These are phyloP conservation scores for Vitis vinifera DNA, from an alignment of 164 flowering plant genomes.

Conservation along the genomic window DNA sequence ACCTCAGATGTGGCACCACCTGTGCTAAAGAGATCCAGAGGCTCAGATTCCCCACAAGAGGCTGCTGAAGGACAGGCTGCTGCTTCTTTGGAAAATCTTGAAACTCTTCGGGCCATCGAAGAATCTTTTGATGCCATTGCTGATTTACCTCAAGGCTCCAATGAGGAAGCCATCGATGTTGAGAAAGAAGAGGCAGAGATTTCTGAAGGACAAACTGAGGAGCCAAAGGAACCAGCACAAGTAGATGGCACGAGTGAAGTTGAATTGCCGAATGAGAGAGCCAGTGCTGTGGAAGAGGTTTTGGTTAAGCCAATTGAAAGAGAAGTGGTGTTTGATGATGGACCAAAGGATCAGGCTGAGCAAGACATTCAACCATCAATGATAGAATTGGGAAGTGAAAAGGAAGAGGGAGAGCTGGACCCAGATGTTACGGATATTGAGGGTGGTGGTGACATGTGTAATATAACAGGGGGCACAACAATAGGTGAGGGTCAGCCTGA, in stretches of 20 bases:
- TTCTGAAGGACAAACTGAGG: slow-evolving; percentile 33
- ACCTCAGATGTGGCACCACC: slow-evolving; percentile 36
- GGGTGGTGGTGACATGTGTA: slow-evolving; percentile 27
- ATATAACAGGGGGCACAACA: slow-evolving; percentile 31
- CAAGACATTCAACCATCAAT: slow-evolving; percentile 34
- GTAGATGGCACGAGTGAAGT: slow-evolving; percentile 23
- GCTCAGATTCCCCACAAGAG: slow-evolving; percentile 41
- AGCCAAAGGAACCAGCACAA: slow-evolving; percentile 26
- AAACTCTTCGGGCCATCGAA: slow-evolving; percentile 25
- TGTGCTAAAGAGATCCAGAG: slow-evolving; percentile 58
- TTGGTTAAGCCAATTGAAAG: slow-evolving; percentile 35
- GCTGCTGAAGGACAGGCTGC: slow-evolving; percentile 34
- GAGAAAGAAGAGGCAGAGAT: slow-evolving; percentile 48
- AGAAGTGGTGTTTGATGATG: slow-evolving; percentile 36
- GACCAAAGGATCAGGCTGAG: slow-evolving; percentile 33
- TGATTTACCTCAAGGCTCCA: slow-evolving; percentile 31
- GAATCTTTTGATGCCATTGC: slow-evolving; percentile 37
- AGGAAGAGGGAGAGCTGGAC: slow-evolving; percentile 81
- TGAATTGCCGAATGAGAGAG: slow-evolving; percentile 36
- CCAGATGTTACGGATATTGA: slow-evolving; percentile 49
- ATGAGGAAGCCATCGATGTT: slow-evolving; percentile 42
- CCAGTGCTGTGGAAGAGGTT: slow-evolving; percentile 28
- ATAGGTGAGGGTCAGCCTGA: slow-evolving; percentile 42
- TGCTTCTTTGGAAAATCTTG: slow-evolving; percentile 24
- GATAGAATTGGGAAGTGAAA: slow-evolving; percentile 48